Evolutionary conservation across 169 alveolate genomes (phyloP), one percentile per base, ranked within the genome.

Genomic region (Plasmodium knowlesi): DNA sequence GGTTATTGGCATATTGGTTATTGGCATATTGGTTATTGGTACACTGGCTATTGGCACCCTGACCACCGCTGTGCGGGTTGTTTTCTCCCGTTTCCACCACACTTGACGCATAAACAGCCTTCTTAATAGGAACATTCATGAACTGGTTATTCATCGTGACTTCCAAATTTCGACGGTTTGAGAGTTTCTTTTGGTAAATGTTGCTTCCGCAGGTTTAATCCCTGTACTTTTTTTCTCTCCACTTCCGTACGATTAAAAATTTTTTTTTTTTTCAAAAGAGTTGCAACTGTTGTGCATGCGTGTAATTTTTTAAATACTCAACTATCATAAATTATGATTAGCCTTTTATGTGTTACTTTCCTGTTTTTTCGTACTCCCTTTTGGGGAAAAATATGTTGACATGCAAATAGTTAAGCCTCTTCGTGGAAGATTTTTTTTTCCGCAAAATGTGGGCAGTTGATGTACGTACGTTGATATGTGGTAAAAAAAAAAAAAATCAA

Each of bases 91-190:
- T 86, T 19, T 53, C 70, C 71, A 74, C 32, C 37, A 53, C 67
- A 71, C 74, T 32, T 16, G 82, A 70, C 53, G 83, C 12, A 43
- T 83, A 83, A 41, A 83, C 74, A 4, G 92, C 73, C 12, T 83
- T 70, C 34, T 83, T 83, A 22, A 71, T 10, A 37, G 92, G 73
- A 6, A 72, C 19, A 83, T 83, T 83, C 82, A 22, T 72, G 39
- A 71, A 70, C 28, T 83, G 83, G 50, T 83, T 82, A 50, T 57
- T 54, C 90, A 82, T 82, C 41, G 41, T 82, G 30, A 67, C 79
- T 53, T 32, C 41, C 61, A 82, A 30, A 30, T 19, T 67, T 16
- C 41, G 37, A 67, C 2, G 30, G 76, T 67, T 67, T 67, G 32
- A n/a, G 3, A 67, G 41, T 67, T 67, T 28, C 74, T 61, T 2